These are phyloP conservation scores for Pythium dissotocum DNA, from an alignment of 352 stramenopile genomes.

Conservation along the genomic window DNA sequence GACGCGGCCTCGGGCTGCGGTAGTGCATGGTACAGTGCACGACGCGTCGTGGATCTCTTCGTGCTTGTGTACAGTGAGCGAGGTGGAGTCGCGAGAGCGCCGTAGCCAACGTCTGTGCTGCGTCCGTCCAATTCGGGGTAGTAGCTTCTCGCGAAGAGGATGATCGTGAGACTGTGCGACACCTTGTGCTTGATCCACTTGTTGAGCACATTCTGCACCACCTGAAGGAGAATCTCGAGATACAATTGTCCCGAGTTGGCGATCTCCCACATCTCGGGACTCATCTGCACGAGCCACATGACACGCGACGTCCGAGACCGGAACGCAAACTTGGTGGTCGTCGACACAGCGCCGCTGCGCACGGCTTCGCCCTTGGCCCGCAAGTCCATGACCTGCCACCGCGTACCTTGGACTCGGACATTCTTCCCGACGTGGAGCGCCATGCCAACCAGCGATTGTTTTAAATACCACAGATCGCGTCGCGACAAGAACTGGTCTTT, in stretches of 20 bases:
- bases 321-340: slow-evolving; percentile 97
- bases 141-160: slow-evolving; percentile 91
- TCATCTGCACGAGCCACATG: slow-evolving; percentile 98
- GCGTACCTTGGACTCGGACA: slow-evolving; percentile 68
- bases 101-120: slow-evolving; percentile 34
- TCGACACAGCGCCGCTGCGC: slow-evolving; percentile 92
- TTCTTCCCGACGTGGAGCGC: slow-evolving; percentile 80
- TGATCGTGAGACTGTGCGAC: slow-evolving; percentile 91
- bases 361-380: slow-evolving; percentile 81
- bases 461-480: slow-evolving; percentile 89
- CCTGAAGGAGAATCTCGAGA: slow-evolving; percentile 87
- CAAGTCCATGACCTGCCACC: slow-evolving; percentile 91
- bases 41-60: background rate
- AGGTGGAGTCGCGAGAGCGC: slow-evolving; percentile 26
- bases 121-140: slow-evolving; percentile 73
- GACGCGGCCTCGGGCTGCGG: slow-evolving; percentile 22
- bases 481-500: slow-evolving; percentile 93
- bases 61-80: slow-evolving; percentile 12
- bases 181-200: slow-evolving; percentile 92
- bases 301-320: slow-evolving; percentile 93
- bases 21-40: slow-evolving; percentile 9
- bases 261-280: slow-evolving; percentile 94
- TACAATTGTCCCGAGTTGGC: slow-evolving; percentile 89
- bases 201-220: slow-evolving; percentile 79
- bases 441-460: slow-evolving; percentile 66